phyloP scores from a whole-genome alignment of 2,329 filamentous ascomycete genomes.

The Colletotrichum magnum region DNA sequence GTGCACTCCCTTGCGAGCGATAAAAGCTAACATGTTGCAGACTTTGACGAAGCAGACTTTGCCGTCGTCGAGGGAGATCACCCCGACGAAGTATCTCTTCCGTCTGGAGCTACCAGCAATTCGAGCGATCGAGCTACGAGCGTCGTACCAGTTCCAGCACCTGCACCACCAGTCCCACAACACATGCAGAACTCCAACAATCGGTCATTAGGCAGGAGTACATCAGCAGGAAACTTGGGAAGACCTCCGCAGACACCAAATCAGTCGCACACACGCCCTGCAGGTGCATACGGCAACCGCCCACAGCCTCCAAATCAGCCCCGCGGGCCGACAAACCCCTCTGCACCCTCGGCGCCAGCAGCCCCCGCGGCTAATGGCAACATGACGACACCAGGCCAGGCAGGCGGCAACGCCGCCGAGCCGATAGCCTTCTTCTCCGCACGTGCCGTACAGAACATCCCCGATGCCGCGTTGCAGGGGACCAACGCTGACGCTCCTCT shows the following conservation, averaged over 20 bases:
- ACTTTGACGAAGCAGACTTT: conserved; percentile 85
- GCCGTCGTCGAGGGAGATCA: conserved; percentile 77
- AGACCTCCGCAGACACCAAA: conserved; percentile 55
- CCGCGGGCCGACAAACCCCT: conserved; percentile 37
- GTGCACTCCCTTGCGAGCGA: background rate
- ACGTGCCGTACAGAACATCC: conserved; percentile 71
- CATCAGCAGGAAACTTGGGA: conserved; percentile 46
- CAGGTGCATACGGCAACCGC: conserved; percentile 43
- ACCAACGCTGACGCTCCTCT: conserved; percentile 57
- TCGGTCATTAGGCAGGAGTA: conserved; percentile 49
- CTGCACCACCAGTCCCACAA: conserved; percentile 34
- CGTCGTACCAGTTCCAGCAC: conserved; percentile 41
- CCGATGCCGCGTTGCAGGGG: conserved; percentile 58
- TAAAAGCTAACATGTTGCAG: conserved; percentile 47
- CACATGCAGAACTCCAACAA: conserved; percentile 57
- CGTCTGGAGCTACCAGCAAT: conserved; percentile 52
- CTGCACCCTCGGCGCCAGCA: conserved; percentile 37
- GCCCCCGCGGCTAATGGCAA: conserved; percentile 30
- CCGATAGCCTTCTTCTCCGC: conserved; percentile 79
- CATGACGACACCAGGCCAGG: conserved; percentile 43
- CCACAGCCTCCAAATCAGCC: conserved; percentile 44
- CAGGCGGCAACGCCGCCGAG: conserved; percentile 51
- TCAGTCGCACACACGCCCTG: conserved; percentile 47
- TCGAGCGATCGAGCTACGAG: conserved; percentile 42
- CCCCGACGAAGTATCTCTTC: conserved; percentile 81